Evolutionary conservation across 2,329 filamentous ascomycete species (phyloP), one percentile per base, ranked within the genome.

Genomic region (Cryphonectria radicalis): DNA sequence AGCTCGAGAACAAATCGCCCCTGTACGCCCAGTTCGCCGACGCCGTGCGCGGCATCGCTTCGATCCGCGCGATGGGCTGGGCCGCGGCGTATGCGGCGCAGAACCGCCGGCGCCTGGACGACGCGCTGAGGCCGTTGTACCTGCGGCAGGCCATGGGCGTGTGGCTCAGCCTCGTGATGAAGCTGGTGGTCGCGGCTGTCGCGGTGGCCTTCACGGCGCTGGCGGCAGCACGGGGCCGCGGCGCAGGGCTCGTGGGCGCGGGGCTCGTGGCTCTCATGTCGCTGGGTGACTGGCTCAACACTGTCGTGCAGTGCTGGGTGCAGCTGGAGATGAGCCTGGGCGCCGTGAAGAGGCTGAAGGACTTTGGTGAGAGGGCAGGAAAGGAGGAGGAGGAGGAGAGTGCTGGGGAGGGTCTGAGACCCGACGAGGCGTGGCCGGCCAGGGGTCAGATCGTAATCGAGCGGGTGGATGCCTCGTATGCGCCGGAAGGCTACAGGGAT

Each of bases 11-110:
- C 57, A 71, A 66, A 63, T 65, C 67, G 25, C 70, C 70, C 7
- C 50, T 64, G 1, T 63, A 50, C 50, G 77, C 78, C 6, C 78
- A 87, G 70, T 87, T 88, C 71, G 79, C 82, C 5, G 86, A 87
- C 73, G 83, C 82, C 4, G 77, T 85, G 2, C 81, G 82, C 43
- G 86, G 86, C 1, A 77, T 87, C 5, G 79, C 79, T 0, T 87
- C 85, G 3, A 77, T 88, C 25, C 81, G 86, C 25, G 84, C 86
- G 7, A 87, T 86, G 73, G 82, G 84, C 6, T 88, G 85, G 82
- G 76, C 82, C 55, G 74, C 77, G 4, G 77, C 79, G 7, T 81
- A 84, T 72, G 76, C 81, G 28, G 75, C 81, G 35, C 82, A 82
- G 71, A 87, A 85, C 70, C 75, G 80, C 17, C 73, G 76, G 28